phyloP scores from a whole-genome alignment of 73 alveolate species.

The Tetrahymena malaccensis region DNA sequence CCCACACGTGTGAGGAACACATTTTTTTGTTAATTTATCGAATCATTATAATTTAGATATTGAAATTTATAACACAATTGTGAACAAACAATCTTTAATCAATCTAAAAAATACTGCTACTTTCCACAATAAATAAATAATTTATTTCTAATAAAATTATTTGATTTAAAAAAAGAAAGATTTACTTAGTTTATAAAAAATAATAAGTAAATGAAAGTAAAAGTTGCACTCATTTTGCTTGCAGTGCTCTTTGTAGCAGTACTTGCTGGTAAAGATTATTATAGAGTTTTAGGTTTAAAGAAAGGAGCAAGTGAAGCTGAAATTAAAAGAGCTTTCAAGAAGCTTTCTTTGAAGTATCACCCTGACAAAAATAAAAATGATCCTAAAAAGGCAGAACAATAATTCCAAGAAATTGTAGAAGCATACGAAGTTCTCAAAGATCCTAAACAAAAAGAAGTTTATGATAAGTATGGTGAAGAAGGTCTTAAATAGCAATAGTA shows the following conservation, averaged over 20 bases:
- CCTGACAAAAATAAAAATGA: conserved; percentile 59
- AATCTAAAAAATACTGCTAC: neutral
- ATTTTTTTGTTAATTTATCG: neutral
- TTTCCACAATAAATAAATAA: neutral
- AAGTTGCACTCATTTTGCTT: neutral
- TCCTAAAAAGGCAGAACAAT: conserved; percentile 59
- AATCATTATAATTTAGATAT: neutral
- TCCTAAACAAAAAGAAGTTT: conserved; percentile 69
- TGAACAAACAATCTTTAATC: neutral
- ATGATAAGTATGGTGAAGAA: conserved; percentile 85
- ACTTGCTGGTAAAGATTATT: conserved; percentile 48
- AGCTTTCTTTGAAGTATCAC: conserved; percentile 64
- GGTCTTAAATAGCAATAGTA: conserved; percentile 41
- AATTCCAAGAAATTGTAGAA: conserved; percentile 76
- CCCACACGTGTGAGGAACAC: neutral
- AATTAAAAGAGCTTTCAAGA: conserved; percentile 50
- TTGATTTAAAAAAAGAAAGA: neutral
- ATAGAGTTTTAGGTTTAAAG: conserved; percentile 50
- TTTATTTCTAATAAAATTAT: neutral
- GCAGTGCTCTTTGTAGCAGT: neutral
- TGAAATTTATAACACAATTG: neutral
- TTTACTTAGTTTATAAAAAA: neutral
- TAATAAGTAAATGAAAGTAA: neutral
- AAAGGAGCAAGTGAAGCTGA: conserved; percentile 50
- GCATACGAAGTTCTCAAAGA: conserved; percentile 81